Conservation (phyloP, 495 filamentous ascomycete genomes). For the Podospora pseudocomata region DNA sequence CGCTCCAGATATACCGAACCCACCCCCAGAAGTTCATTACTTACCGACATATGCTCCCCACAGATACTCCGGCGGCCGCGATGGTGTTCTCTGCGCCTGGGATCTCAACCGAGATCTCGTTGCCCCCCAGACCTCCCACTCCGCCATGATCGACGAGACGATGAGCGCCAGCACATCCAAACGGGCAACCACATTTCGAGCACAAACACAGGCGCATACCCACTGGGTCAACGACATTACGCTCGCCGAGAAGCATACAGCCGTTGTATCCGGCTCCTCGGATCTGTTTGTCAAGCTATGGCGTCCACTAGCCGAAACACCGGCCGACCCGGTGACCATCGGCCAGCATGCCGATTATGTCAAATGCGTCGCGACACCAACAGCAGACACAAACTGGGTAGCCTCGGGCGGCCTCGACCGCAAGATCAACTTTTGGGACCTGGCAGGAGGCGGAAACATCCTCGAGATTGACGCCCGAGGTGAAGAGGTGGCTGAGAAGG, state of each 20-base stretch:
- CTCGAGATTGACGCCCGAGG: slow-evolving; percentile 77
- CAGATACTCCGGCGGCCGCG: slow-evolving; percentile 93
- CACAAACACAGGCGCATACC: slow-evolving; percentile 94
- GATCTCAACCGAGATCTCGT: slow-evolving; percentile 58
- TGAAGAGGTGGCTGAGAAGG: slow-evolving; percentile 81
- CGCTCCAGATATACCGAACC: slow-evolving; percentile 23
- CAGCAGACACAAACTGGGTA: slow-evolving; percentile 72
- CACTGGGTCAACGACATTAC: slow-evolving; percentile 98
- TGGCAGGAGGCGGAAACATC: slow-evolving; percentile 78
- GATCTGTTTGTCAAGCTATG: slow-evolving; percentile 93
- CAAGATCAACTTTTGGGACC: slow-evolving; percentile 88
- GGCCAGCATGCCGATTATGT: slow-evolving; percentile 95
- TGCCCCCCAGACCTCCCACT: slow-evolving; percentile 41
- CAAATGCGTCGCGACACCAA: slow-evolving; percentile 82
- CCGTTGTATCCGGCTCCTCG: slow-evolving; percentile 89
- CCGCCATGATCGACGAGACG: slow-evolving; percentile 32
- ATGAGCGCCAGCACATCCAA: slow-evolving; percentile 32
- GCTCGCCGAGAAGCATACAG: slow-evolving; percentile 76
- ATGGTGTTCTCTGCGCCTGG: slow-evolving; percentile 96
- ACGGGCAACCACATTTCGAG: slow-evolving; percentile 65
- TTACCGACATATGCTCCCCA: not conserved
- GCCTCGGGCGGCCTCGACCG: slow-evolving; percentile 94
- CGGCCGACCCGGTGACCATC: slow-evolving; percentile 70
- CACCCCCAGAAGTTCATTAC: not conserved
- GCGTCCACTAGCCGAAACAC: slow-evolving; percentile 75